Evolutionary conservation across 2,329 filamentous ascomycete genomes (phyloP).

Genomic region (Aspergillus hiratsukae): DNA sequence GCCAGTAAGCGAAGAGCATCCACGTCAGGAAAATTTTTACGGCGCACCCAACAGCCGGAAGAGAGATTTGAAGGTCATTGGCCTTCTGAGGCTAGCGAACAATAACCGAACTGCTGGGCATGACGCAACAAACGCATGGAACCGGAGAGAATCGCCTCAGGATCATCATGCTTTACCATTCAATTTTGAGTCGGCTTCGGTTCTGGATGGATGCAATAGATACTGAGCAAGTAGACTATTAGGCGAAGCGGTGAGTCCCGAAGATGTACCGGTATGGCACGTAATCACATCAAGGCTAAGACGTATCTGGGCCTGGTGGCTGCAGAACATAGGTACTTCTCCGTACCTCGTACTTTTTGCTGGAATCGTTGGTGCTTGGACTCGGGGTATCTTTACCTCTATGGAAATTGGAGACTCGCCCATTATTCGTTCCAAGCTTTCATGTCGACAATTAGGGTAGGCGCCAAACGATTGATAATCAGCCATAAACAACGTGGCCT

Average conservation of each 20-base stretch:
- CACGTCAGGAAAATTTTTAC: background rate
- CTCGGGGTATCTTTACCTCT: too few relatives aligned
- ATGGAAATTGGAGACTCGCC: too few relatives aligned
- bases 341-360: too few relatives aligned
- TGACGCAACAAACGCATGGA: background rate
- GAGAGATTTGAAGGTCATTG: background rate
- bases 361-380: too few relatives aligned
- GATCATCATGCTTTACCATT: background rate
- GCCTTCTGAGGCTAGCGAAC: background rate
- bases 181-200: background rate
- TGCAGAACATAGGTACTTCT: conserved; percentile 7
- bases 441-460: background rate
- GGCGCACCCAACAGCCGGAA: background rate
- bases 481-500: background rate
- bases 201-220: background rate
- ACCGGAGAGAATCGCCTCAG: background rate
- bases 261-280: background rate
- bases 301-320: conserved; percentile 7
- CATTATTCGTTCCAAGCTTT: too few relatives aligned
- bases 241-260: background rate
- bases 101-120: background rate
- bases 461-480: conserved; percentile 3
- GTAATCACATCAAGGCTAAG: conserved; percentile 1
- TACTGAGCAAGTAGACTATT: background rate
- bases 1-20: background rate